Conservation (phyloP, 768 basidiomycete genomes). For the Boletus rufocinnamomeus region DNA sequence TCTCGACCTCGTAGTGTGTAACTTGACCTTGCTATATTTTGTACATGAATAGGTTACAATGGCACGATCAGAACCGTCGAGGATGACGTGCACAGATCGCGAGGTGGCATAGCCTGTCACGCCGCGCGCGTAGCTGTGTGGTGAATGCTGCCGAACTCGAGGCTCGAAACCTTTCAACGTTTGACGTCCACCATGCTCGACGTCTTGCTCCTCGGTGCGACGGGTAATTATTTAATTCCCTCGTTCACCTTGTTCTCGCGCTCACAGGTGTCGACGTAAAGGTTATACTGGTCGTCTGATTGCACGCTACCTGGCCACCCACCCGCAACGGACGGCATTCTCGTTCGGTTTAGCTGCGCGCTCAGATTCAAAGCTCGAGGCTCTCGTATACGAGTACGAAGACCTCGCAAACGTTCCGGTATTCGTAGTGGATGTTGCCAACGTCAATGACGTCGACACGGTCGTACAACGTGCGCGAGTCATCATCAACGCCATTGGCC, state of each 20-base stretch:
- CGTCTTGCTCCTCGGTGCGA: slow-evolving; percentile 73
- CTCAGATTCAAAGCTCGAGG: slow-evolving; percentile 60
- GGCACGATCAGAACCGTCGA: not conserved
- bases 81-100: slow-evolving; percentile 12
- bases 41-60: slow-evolving; percentile 2
- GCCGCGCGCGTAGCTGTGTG: too few species aligned
- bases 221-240: slow-evolving; percentile 37
- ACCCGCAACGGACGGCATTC: slow-evolving; percentile 61
- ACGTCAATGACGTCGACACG: slow-evolving; percentile 51
- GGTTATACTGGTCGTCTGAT: slow-evolving; percentile 75
- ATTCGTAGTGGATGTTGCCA: slow-evolving; percentile 62
- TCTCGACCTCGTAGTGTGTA: not conserved
- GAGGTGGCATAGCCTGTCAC: slow-evolving; percentile 20
- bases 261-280: slow-evolving; percentile 21
- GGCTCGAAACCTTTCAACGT: slow-evolving; percentile 13
- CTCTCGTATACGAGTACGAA: slow-evolving; percentile 47
- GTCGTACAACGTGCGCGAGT: slow-evolving; percentile 61
- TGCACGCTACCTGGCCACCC: slow-evolving; percentile 61
- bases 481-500: slow-evolving; percentile 77
- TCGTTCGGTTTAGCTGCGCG: slow-evolving; percentile 71
- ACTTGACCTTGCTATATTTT: not conserved
- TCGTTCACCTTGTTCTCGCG: slow-evolving; percentile 5
- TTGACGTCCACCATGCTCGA: slow-evolving; percentile 42
- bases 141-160: slow-evolving; percentile 1
- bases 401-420: slow-evolving; percentile 44